These are phyloP conservation scores for Aspergillus bombycis DNA, from an alignment of 2,329 filamentous ascomycete species.

Conservation along the genomic window DNA sequence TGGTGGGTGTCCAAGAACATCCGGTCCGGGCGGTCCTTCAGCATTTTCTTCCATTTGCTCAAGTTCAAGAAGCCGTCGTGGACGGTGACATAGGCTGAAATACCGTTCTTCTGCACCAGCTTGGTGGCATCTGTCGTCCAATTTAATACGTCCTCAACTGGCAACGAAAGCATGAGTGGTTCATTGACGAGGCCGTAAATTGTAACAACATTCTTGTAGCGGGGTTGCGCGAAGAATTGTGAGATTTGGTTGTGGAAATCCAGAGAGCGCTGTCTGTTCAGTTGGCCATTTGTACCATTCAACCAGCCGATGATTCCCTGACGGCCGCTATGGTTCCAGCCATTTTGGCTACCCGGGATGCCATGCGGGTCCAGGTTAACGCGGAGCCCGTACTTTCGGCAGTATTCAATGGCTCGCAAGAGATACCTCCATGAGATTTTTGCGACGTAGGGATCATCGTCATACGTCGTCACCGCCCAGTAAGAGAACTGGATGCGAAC, in stretches of 20 bases:
- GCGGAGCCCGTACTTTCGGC: conserved; percentile 85
- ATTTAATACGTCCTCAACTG: conserved; percentile 66
- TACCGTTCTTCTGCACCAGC: conserved; percentile 74
- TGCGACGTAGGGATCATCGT: conserved; percentile 83
- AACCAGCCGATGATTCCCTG: conserved; percentile 84
- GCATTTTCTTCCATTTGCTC: conserved; percentile 83
- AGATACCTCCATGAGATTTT: conserved; percentile 92
- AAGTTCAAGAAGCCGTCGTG: conserved; percentile 95
- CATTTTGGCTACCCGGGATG: conserved; percentile 92
- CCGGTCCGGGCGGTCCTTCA: conserved; percentile 67
- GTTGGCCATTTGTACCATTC: conserved; percentile 79
- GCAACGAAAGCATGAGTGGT: conserved; percentile 78
- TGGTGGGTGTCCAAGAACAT: conserved; percentile 96
- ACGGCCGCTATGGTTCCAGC: conserved; percentile 93
- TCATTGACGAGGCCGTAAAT: conserved; percentile 97
- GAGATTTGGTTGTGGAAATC: conserved; percentile 86
- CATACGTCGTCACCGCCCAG: conserved; percentile 87
- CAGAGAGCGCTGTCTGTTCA: conserved; percentile 79
- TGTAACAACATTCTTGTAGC: conserved; percentile 87
- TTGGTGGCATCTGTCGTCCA: conserved; percentile 79
- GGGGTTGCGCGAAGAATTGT: conserved; percentile 88
- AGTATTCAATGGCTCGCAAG: conserved; percentile 89
- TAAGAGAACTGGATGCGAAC: conserved; percentile 96
- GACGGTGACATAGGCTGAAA: conserved; percentile 75
- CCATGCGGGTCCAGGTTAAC: conserved; percentile 92